Percentiles rank a stretch among this genome's conserved stretches.
phyloP scores from a whole-genome alignment of 176 grass and related monocot species.

The Bolboschoenus planiculmis region DNA sequence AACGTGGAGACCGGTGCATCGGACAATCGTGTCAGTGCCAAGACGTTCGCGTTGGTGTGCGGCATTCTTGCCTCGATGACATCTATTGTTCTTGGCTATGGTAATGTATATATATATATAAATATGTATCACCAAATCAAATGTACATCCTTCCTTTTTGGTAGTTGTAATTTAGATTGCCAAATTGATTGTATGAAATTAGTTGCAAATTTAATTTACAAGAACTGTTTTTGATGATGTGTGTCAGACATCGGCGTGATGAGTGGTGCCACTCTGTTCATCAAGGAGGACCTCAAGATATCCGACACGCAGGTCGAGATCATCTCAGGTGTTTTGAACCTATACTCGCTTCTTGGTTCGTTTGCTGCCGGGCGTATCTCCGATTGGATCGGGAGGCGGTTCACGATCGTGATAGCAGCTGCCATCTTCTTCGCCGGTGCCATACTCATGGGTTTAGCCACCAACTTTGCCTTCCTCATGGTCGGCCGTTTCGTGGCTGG shows the following conservation, averaged over 20 bases:
- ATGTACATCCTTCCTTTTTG: too few relatives aligned
- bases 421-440: slow-evolving; percentile 54
- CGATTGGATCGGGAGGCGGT: slow-evolving; percentile 48
- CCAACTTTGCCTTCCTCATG: slow-evolving; percentile 41
- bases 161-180: too few relatives aligned
- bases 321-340: slow-evolving; percentile 47
- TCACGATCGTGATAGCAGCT: slow-evolving; percentile 56
- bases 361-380: slow-evolving; percentile 64
- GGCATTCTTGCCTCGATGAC: slow-evolving; percentile 22
- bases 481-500: slow-evolving; percentile 39
- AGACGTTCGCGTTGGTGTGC: background rate
- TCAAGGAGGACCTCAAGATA: slow-evolving; percentile 57
- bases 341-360: slow-evolving; percentile 72
- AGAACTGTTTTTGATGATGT: background rate
- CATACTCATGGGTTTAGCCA: slow-evolving; percentile 42
- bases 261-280: slow-evolving; percentile 72
- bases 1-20: background rate
- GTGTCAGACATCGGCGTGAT: slow-evolving; percentile 53
- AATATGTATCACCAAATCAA: too few relatives aligned
- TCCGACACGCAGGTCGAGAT: slow-evolving; percentile 74
- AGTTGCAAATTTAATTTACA: too few relatives aligned
- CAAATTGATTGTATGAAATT: too few relatives aligned
- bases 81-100: slow-evolving; percentile 24
- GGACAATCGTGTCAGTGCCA: background rate
- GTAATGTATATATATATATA: too few relatives aligned